phyloP scores from a whole-genome alignment of 495 filamentous ascomycete genomes.

The Pseudomonodictys pantanalensis region DNA sequence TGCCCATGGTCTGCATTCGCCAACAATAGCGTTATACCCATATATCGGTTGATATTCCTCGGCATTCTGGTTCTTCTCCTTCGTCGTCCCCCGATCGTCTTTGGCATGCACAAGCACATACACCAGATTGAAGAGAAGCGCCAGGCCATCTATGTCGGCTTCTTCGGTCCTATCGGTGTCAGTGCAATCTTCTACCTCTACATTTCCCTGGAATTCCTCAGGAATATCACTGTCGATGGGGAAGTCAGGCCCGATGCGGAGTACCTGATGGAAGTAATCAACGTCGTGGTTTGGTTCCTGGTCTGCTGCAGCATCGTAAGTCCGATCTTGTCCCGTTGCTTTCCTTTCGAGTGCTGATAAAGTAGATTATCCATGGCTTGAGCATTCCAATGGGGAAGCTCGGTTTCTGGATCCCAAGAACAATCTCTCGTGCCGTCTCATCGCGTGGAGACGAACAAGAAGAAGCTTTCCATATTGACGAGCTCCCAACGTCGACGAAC shows the following conservation, averaged over 20 bases:
- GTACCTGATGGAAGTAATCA: conserved; percentile 59
- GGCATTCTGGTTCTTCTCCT: conserved; percentile 79
- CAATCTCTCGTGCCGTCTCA: conserved; percentile 61
- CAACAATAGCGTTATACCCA: conserved; percentile 65
- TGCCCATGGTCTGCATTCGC: conserved; percentile 76
- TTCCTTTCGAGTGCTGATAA: conserved; percentile 18
- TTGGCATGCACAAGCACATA: conserved; percentile 70
- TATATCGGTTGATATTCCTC: conserved; percentile 73
- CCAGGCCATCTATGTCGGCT: conserved; percentile 81
- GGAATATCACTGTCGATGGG: conserved; percentile 53
- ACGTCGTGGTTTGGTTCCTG: conserved; percentile 81
- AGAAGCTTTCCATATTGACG: conserved; percentile 29
- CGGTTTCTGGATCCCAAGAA: conserved; percentile 74
- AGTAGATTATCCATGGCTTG: conserved; percentile 78
- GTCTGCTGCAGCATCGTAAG: conserved; percentile 82
- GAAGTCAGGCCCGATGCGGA: conserved; percentile 63
- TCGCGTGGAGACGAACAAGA: conserved; percentile 35
- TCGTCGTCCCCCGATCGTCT: conserved; percentile 73
- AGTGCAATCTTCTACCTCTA: conserved; percentile 89
- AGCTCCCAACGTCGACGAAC: neutral
- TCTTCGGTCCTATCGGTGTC: conserved; percentile 95
- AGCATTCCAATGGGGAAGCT: conserved; percentile 82
- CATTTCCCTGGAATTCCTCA: conserved; percentile 67
- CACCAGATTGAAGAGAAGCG: conserved; percentile 71
- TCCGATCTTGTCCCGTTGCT: conserved; percentile 19